Evolutionary conservation across 2,329 filamentous ascomycete species (phyloP).

Genomic region (Ustulina deusta): DNA sequence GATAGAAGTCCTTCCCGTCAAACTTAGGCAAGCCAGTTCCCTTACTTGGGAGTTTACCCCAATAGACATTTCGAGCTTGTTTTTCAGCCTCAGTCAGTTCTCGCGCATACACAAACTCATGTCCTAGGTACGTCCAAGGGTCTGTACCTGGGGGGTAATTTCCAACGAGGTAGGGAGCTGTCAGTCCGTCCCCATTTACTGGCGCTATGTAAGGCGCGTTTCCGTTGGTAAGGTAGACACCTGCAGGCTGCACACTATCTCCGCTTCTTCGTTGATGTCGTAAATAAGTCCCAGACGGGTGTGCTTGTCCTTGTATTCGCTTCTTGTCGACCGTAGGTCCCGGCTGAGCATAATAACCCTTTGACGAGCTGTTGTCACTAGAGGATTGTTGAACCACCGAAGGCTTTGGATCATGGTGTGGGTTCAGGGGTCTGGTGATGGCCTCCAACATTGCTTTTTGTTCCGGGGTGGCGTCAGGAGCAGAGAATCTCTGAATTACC

Average conservation of each 20-base stretch:
- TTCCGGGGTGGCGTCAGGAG: slow-evolving; percentile 29
- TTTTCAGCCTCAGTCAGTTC: slow-evolving; percentile 70
- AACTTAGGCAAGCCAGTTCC: slow-evolving; percentile 70
- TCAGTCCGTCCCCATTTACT: slow-evolving; percentile 29
- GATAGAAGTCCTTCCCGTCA: slow-evolving; percentile 74
- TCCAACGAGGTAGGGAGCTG: slow-evolving; percentile 67
- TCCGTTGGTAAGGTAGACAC: slow-evolving; percentile 31
- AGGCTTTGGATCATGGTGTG: slow-evolving; percentile 30
- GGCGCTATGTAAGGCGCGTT: slow-evolving; percentile 17
- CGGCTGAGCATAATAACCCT: slow-evolving; percentile 16
- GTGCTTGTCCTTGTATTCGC: slow-evolving; percentile 26
- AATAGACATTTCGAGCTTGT: slow-evolving; percentile 70
- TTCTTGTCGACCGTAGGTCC: slow-evolving; percentile 10
- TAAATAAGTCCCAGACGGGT: slow-evolving; percentile 14
- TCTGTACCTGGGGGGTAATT: slow-evolving; percentile 60
- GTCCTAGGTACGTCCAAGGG: slow-evolving; percentile 56
- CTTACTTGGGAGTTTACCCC: slow-evolving; percentile 66
- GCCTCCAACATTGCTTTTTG: slow-evolving; percentile 32
- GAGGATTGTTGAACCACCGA: slow-evolving; percentile 15
- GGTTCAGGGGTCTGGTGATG: slow-evolving; percentile 34
- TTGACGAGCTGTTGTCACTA: slow-evolving; percentile 33
- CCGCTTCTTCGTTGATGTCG: slow-evolving; percentile 36
- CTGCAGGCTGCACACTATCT: slow-evolving; percentile 32
- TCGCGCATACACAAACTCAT: slow-evolving; percentile 67
- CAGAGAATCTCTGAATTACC: slow-evolving; percentile 39